phyloP scores from a whole-genome alignment of 768 basidiomycete species.

The Rhizopogon sp. region DNA sequence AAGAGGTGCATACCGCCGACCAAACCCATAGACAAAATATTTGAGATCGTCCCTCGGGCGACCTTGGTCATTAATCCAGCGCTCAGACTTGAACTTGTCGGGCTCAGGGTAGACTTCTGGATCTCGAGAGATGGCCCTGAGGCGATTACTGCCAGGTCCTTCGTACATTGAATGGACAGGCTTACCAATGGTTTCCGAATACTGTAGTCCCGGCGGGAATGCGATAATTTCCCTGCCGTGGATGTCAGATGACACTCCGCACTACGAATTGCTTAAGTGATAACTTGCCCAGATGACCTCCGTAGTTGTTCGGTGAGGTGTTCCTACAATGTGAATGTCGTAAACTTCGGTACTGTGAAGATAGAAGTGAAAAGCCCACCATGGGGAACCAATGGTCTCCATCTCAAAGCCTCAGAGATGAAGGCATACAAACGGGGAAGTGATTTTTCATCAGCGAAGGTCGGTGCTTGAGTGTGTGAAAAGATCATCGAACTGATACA shows the following conservation, averaged over 20 bases:
- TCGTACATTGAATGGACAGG: not conserved
- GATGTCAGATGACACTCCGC: not conserved
- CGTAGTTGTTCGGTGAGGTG: not conserved
- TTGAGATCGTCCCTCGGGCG: not conserved
- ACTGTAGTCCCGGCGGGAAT: conserved; percentile 18
- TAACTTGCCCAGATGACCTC: conserved; percentile 1
- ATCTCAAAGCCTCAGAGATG: conserved; percentile 25
- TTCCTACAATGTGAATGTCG: not conserved
- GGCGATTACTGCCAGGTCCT: not conserved
- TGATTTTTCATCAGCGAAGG: conserved; percentile 21
- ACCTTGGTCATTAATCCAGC: not conserved
- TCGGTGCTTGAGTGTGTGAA: conserved; percentile 18
- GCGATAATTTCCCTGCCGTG: conserved; percentile 17
- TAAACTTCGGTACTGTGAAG: not conserved
- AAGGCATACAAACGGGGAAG: conserved; percentile 26
- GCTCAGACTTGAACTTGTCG: not conserved
- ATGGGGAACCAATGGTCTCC: conserved; percentile 21
- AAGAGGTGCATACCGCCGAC: not conserved
- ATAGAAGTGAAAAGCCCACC: conserved; percentile 5
- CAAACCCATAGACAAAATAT: not conserved
- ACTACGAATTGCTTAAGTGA: not conserved
- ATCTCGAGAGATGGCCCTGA: not conserved
- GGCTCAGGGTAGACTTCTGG: not conserved
- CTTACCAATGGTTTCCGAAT: conserved; percentile 15
- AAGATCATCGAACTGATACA: not conserved